Base-by-base conservation (phyloP, 2,329 filamentous ascomycete species). In the Fusarium keratoplasticum region DNA sequence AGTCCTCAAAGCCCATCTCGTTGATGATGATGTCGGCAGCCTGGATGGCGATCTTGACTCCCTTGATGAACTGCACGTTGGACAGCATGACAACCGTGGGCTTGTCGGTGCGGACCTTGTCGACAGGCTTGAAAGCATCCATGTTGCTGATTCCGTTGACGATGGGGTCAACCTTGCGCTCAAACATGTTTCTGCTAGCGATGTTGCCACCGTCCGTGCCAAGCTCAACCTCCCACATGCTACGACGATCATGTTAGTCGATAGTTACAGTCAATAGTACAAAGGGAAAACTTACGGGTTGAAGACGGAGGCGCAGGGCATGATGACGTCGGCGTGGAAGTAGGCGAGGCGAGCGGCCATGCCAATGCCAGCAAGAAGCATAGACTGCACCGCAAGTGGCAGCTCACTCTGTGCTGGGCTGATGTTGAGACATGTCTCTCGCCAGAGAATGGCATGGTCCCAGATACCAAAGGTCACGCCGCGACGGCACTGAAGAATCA, bases 111-210 rank as follows among this genome's bases (percentile, higher is more conserved):
- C 72, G 71, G 6, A 75, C 61, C 42, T 72, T 74, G 4, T 75
- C 72, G n/a, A 62, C 71, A 25, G 72, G 71, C 2, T 50, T 74
- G 55, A 75, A 75, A n/a, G 64, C 33, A 6, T 61, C 66, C 63
- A 75, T 75, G 61, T 75, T 63, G 58, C 72, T 75, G 22, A 75
- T 75, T 5, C 73, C 73, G 22, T 75, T 75, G 50, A 74, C 71
- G 27, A 75, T 74, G 1, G 73, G 72, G 31, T 75, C 73, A 7
- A 74, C 61, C 59, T 74, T 75, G 4, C 73, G 71, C 25, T 65
- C 31, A 42, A 75, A 75, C 33, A 64, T 50, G n/a, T 75, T 72
- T 14, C 69, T 60, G 20, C 61, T 74, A 0, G 69, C 72, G 2
- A 72, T 40, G 6, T 64, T 44, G 5, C 73, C 73, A 27, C 64